Percentiles rank a stretch among this genome's conserved stretches.
Conservation (phyloP, 495 filamentous ascomycete genomes). For the Aspergillus diversus region DNA sequence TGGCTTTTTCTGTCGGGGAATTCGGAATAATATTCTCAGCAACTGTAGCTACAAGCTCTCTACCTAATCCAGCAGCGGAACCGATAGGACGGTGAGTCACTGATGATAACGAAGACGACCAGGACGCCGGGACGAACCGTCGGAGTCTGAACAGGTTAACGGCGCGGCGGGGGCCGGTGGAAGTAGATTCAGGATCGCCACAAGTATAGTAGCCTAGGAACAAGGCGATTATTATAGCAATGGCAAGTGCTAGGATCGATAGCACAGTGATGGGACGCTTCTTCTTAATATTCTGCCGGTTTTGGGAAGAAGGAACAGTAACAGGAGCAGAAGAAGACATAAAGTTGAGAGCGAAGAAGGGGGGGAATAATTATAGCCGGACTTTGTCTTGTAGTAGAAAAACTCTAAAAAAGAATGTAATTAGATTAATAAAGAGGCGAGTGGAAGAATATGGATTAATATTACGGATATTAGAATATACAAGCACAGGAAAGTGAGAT, state of each 20-base stretch:
- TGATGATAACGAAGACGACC: constrained; percentile 8
- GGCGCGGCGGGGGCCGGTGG: constrained; percentile 11
- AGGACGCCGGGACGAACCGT: constrained; percentile 27
- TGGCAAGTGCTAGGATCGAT: constrained; percentile 10
- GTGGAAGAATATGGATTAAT: neutral
- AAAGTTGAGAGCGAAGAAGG: neutral
- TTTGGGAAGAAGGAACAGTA: neutral
- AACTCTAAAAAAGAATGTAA: neutral
- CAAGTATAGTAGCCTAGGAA: constrained; percentile 3
- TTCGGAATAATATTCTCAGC: neutral
- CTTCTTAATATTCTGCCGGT: constrained; percentile 1
- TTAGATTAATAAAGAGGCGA: neutral
- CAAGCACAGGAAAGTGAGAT: neutral
- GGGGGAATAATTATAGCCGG: constrained; percentile 4
- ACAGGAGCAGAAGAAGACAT: constrained; percentile 6
- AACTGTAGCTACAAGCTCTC: too few relatives aligned
- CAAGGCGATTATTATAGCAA: constrained; percentile 17
- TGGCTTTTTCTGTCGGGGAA: neutral
- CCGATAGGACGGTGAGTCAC: constrained; percentile 9
- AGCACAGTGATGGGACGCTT: constrained; percentile 9
- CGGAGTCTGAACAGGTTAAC: constrained; percentile 40
- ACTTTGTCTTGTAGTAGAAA: neutral
- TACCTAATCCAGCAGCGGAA: neutral
- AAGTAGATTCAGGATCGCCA: neutral
- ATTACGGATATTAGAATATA: neutral